Evolutionary conservation across 768 basidiomycete species (phyloP).

Genomic region (Hericium erinaceus): DNA sequence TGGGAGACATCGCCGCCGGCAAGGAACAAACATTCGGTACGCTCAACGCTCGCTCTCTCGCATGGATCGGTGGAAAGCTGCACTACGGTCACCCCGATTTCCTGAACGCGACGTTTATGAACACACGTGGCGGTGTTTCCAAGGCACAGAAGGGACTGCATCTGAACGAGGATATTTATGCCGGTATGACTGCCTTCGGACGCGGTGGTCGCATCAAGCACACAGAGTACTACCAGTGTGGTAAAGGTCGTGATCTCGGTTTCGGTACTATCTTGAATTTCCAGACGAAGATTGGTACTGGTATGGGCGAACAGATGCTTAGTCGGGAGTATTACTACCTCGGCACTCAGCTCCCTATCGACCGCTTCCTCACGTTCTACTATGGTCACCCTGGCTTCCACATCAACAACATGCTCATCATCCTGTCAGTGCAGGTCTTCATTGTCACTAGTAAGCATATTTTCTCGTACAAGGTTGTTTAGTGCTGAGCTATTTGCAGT

Average conservation of each 20-base stretch:
- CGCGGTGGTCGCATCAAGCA: conserved; percentile 98
- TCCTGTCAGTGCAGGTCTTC: conserved; percentile 93
- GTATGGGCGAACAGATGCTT: conserved; percentile 99
- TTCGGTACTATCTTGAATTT: conserved; percentile 99
- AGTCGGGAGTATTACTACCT: conserved; percentile 98
- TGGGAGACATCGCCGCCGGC: conserved; percentile 96
- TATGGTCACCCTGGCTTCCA: conserved; percentile 99
- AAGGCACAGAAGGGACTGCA: conserved; percentile 99
- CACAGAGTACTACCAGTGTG: conserved; percentile 98
- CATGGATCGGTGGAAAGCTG: conserved; percentile 96
- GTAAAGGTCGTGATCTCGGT: conserved; percentile 96
- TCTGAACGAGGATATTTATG: conserved; percentile 98
- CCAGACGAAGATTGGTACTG: conserved; percentile 99
- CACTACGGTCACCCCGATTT: conserved; percentile 99
- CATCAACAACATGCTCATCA: conserved; percentile 99
- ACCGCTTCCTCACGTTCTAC: conserved; percentile 99
- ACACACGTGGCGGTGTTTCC: conserved; percentile 93
- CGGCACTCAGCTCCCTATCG: conserved; percentile 95
- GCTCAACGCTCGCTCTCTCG: conserved; percentile 87
- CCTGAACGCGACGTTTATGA: conserved; percentile 96
- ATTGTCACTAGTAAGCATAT: conserved; percentile 70
- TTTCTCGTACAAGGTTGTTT: conserved; percentile 1
- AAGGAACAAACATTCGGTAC: conserved; percentile 99
- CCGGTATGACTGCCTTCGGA: conserved; percentile 97
- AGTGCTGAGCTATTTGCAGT: conserved; percentile 37